A percentile compares a stretch with the other conserved stretches of the same genome.
Conservation (phyloP, 495 filamentous ascomycete genomes). For the Daldinia grandis region DNA sequence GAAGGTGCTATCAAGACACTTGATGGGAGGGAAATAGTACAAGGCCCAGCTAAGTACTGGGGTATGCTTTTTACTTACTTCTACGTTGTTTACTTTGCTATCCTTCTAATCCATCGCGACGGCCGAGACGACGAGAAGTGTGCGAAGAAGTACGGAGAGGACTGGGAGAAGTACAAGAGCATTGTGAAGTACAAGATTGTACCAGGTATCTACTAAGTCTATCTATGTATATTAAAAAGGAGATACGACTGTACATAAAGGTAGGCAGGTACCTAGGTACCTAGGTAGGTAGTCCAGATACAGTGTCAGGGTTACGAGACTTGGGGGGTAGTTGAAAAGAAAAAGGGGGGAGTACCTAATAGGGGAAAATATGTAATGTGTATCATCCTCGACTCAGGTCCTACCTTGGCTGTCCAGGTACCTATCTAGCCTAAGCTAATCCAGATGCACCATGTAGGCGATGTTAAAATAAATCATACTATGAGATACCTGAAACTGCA, state of each 20-base stretch:
- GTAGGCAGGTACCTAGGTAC: background rate
- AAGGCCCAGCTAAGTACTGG: slow-evolving; percentile 78
- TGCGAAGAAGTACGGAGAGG: slow-evolving; percentile 86
- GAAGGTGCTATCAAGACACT: slow-evolving; percentile 63
- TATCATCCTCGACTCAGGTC: background rate
- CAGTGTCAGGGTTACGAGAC: background rate
- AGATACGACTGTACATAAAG: too few relatives aligned
- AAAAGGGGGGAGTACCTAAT: background rate
- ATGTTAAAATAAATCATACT: background rate
- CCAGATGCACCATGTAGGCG: background rate
- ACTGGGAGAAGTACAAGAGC: slow-evolving; percentile 90
- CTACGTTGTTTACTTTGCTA: slow-evolving; percentile 90
- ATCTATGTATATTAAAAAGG: background rate
- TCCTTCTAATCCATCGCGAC: slow-evolving; percentile 91
- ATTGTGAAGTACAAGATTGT: slow-evolving; percentile 86
- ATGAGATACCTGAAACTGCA: background rate
- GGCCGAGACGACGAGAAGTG: slow-evolving; percentile 94
- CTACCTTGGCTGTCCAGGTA: background rate
- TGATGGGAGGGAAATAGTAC: slow-evolving; percentile 67
- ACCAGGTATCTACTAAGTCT: slow-evolving; percentile 82
- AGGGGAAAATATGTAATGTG: background rate
- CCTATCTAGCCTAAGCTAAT: background rate
- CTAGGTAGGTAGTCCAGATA: background rate
- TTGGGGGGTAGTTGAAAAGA: background rate
- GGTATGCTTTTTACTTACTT: slow-evolving; percentile 94